These are phyloP conservation scores for Hypoxylon cercidicola DNA, from an alignment of 495 filamentous ascomycete genomes.

Conservation along the genomic window DNA sequence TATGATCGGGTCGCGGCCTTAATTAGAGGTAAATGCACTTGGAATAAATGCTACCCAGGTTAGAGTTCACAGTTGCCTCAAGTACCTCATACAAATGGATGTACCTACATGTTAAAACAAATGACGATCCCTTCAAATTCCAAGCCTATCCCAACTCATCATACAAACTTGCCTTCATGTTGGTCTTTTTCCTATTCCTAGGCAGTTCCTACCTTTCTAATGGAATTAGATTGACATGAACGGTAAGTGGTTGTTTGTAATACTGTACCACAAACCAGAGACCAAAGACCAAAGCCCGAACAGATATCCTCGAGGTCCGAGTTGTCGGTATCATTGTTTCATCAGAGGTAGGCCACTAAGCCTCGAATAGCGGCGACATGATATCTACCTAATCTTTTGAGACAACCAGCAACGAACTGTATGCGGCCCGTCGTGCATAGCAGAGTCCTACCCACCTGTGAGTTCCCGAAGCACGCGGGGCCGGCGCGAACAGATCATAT, in stretches of 20 bases:
- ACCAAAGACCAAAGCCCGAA: neutral
- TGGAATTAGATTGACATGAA: too few relatives aligned
- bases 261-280: too few relatives aligned
- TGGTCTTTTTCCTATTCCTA: too few relatives aligned
- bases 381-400: slow-evolving; percentile 4
- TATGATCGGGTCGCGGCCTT: slow-evolving; percentile 16
- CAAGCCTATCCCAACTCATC: slow-evolving; percentile 5
- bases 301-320: slow-evolving; percentile 5
- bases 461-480: slow-evolving; percentile 23
- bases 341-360: neutral
- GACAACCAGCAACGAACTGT: slow-evolving; percentile 16
- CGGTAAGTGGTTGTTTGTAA: neutral
- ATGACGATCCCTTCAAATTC: slow-evolving; percentile 33
- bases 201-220: too few relatives aligned
- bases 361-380: slow-evolving; percentile 7
- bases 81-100: too few relatives aligned
- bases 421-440: slow-evolving; percentile 25
- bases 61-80: too few relatives aligned
- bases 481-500: slow-evolving; percentile 20
- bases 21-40: neutral
- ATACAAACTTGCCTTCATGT: neutral
- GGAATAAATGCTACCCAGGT: neutral
- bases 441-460: slow-evolving; percentile 24
- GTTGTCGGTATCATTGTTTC: slow-evolving; percentile 13
- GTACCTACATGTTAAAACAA: slow-evolving; percentile 40